phyloP scores from a whole-genome alignment of 768 basidiomycete species.

The Serendipita indica region DNA sequence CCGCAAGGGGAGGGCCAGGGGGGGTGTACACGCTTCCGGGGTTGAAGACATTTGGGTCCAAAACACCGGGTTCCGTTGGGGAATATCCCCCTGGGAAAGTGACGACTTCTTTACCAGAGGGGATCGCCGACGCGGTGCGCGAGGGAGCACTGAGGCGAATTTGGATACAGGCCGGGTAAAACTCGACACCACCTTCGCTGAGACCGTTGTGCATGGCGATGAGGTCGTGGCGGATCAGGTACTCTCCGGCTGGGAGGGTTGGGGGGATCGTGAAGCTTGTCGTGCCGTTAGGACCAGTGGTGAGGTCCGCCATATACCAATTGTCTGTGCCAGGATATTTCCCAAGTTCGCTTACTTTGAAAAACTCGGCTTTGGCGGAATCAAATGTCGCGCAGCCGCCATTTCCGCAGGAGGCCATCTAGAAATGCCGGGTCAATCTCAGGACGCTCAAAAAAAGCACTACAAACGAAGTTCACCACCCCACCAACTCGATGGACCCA shows the following conservation, averaged over 20 bases:
- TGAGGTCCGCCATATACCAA: conserved; percentile 44
- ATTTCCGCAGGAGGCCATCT: conserved; percentile 49
- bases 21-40: conserved; percentile 29
- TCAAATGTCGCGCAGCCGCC: conserved; percentile 47
- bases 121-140: background rate
- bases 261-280: conserved; percentile 21
- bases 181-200: conserved; percentile 48
- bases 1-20: conserved; percentile 36
- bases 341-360: conserved; percentile 51
- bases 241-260: conserved; percentile 49
- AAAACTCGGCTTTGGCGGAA: conserved; percentile 46
- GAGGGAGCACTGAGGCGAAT: conserved; percentile 17
- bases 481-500: no score
- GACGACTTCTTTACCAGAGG: conserved; percentile 22
- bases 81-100: conserved; percentile 59
- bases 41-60: conserved; percentile 20
- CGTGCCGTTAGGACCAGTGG: conserved; percentile 29
- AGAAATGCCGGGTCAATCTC: conserved; percentile 50
- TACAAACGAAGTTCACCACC: conserved; percentile 17
- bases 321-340: conserved; percentile 21
- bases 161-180: conserved; percentile 60
- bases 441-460: conserved; percentile 52
- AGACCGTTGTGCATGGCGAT: conserved; percentile 33
- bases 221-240: conserved; percentile 56
- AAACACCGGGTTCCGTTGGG: conserved; percentile 56